Percentiles rank a stretch among this genome's conserved stretches.
phyloP scores from a whole-genome alignment of 257 asterid species.

The Fraxinus pennsylvanica region DNA sequence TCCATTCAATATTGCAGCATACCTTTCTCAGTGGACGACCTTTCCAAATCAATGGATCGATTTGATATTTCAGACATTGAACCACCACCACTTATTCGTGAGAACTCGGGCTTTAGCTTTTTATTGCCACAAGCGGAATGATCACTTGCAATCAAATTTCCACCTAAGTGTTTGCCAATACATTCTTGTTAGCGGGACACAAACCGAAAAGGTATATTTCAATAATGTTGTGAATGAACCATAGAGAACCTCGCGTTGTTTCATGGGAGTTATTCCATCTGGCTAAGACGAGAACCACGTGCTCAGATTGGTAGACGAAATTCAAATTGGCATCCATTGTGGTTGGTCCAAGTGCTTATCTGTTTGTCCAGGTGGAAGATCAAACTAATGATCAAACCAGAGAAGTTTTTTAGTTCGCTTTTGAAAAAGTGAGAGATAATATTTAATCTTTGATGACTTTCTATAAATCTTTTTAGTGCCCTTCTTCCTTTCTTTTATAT shows the following conservation, averaged over 20 bases:
- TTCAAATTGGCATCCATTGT: background rate
- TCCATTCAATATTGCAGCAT: constrained; percentile 62
- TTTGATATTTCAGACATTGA: constrained; percentile 85
- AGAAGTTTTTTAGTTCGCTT: constrained; percentile 1
- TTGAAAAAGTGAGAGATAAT: constrained; percentile 16
- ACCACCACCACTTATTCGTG: constrained; percentile 98
- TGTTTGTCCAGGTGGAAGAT: constrained; percentile 24
- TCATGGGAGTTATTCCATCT: background rate
- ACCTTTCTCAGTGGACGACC: constrained; percentile 97
- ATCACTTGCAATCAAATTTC: constrained; percentile 23
- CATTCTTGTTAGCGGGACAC: constrained; percentile 17
- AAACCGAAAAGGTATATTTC: constrained; percentile 16
- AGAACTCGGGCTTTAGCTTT: constrained; percentile 96
- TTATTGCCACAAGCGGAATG: constrained; percentile 72
- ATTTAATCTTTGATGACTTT: constrained; percentile 7
- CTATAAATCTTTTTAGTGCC: background rate
- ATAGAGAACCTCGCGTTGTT: background rate
- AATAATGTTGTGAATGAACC: constrained; percentile 19
- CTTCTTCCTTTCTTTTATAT: background rate
- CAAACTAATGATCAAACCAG: constrained; percentile 18
- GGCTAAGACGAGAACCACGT: background rate
- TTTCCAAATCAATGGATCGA: constrained; percentile 91
- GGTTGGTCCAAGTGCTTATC: constrained; percentile 7
- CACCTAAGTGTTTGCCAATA: constrained; percentile 15
- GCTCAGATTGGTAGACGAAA: background rate